Conservation (phyloP, 1,139 yeast species). For the Candida glucosophila region DNA sequence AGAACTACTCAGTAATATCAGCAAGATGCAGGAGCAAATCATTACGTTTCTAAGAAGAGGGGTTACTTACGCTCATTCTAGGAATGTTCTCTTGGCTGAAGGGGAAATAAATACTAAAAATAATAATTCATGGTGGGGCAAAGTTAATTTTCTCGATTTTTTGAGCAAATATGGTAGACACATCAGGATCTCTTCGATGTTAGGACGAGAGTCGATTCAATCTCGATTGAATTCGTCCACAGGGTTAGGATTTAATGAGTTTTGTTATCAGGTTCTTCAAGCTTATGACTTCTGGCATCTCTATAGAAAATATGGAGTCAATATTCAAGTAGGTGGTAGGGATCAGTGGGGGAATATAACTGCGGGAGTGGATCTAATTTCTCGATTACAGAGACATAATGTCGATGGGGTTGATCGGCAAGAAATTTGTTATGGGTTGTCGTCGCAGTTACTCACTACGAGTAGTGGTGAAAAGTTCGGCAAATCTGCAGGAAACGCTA, state of each 20-base stretch:
- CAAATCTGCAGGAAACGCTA: constrained; percentile 94
- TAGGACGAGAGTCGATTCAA: constrained; percentile 81
- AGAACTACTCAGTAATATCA: constrained; percentile 53
- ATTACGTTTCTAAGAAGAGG: constrained; percentile 53
- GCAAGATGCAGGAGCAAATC: constrained; percentile 55
- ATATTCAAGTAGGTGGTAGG: constrained; percentile 87
- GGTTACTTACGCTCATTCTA: constrained; percentile 46
- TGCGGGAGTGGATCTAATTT: constrained; percentile 86
- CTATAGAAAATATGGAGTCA: constrained; percentile 49
- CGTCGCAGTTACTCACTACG: constrained; percentile 86
- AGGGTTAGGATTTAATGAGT: constrained; percentile 91
- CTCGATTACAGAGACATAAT: constrained; percentile 38
- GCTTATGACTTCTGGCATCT: constrained; percentile 92
- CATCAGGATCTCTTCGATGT: constrained; percentile 79
- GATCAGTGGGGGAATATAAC: constrained; percentile 99
- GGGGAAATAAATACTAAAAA: constrained; percentile 45
- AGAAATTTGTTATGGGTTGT: constrained; percentile 48
- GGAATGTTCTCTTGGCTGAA: constrained; percentile 31
- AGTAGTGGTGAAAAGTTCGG: constrained; percentile 93
- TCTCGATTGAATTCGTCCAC: constrained; percentile 57
- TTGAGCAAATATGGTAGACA: constrained; percentile 69
- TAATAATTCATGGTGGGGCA: constrained; percentile 83
- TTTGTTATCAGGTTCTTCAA: constrained; percentile 84
- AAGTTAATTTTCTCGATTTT: constrained; percentile 66
- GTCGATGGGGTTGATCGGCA: constrained; percentile 18